Conservation (phyloP, 2,329 filamentous ascomycete genomes). For the Penicillium janthinellum region DNA sequence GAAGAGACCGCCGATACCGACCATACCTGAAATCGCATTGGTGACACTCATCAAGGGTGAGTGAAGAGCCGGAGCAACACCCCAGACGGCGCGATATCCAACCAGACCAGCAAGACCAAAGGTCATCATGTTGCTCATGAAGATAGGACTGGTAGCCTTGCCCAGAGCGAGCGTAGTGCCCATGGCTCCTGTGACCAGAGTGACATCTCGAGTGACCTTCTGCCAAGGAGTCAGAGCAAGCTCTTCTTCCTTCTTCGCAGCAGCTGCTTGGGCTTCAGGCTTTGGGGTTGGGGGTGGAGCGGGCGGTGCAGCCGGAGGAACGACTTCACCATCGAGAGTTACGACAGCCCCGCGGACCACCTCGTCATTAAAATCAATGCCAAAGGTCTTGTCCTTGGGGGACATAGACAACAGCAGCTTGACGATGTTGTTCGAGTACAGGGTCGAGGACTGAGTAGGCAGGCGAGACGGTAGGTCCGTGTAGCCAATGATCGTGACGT, state of each 20-base stretch:
- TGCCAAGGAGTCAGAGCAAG: constrained; percentile 80
- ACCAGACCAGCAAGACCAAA: constrained; percentile 83
- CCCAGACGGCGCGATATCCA: constrained; percentile 87
- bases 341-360: constrained; percentile 85
- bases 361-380: constrained; percentile 78
- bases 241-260: constrained; percentile 56
- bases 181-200: constrained; percentile 75
- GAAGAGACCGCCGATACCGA: constrained; percentile 84
- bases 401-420: constrained; percentile 83
- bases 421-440: constrained; percentile 93
- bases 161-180: constrained; percentile 72
- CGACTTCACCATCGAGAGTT: constrained; percentile 72
- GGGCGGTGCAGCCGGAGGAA: constrained; percentile 74
- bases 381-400: constrained; percentile 75
- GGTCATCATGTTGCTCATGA: constrained; percentile 86
- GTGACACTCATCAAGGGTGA: constrained; percentile 91
- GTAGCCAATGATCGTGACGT: constrained; percentile 84
- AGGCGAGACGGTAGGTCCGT: constrained; percentile 85
- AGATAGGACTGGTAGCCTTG: constrained; percentile 77
- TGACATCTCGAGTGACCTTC: constrained; percentile 74
- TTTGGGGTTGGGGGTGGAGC: constrained; percentile 56
- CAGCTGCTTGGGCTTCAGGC: constrained; percentile 54
- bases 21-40: constrained; percentile 90
- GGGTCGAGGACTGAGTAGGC: constrained; percentile 82
- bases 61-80: constrained; percentile 78